A percentile compares a stretch with the other conserved stretches of the same genome.
Evolutionary conservation across 169 alveolate genomes (phyloP).

Genomic region (Theileria orientalis): DNA sequence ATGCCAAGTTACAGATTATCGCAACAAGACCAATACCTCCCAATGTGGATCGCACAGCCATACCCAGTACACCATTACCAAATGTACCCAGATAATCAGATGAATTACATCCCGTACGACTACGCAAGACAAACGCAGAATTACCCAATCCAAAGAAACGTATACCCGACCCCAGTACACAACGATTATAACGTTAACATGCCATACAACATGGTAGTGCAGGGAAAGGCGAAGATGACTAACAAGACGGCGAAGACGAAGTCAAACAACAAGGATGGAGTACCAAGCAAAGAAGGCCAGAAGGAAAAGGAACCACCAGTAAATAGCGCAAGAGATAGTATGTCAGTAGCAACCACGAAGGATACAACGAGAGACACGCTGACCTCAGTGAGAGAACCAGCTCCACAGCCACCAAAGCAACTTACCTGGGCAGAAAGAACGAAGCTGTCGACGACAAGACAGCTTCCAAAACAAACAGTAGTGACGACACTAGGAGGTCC

Average conservation of each 20-base stretch:
- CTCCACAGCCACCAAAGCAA: not conserved
- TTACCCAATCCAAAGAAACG: slow-evolving; percentile 24
- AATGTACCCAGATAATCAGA: slow-evolving; percentile 1
- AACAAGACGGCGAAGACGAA: not conserved
- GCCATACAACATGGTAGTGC: slow-evolving; percentile 18
- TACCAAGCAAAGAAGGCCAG: not conserved
- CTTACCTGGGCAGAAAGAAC: slow-evolving; percentile 62
- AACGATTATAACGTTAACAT: slow-evolving; percentile 7
- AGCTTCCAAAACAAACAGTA: not conserved
- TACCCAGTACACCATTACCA: slow-evolving; percentile 33
- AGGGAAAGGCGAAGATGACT: slow-evolving; percentile 1
- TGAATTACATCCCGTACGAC: slow-evolving; percentile 30
- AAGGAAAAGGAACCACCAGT: not conserved
- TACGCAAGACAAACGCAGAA: slow-evolving; percentile 26
- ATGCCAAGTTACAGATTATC: slow-evolving; percentile 28
- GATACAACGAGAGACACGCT: slow-evolving; percentile 21
- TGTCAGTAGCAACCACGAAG: slow-evolving; percentile 4
- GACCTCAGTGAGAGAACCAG: not conserved
- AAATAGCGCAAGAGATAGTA: not conserved
- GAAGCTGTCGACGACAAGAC: slow-evolving; percentile 29
- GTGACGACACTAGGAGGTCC: not conserved
- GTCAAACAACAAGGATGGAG: not conserved
- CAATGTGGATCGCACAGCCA: slow-evolving; percentile 18
- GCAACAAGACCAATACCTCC: slow-evolving; percentile 20
- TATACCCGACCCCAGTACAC: slow-evolving; percentile 2